Evolutionary conservation across 768 basidiomycete genomes (phyloP).

Genomic region (Mycena galopus): DNA sequence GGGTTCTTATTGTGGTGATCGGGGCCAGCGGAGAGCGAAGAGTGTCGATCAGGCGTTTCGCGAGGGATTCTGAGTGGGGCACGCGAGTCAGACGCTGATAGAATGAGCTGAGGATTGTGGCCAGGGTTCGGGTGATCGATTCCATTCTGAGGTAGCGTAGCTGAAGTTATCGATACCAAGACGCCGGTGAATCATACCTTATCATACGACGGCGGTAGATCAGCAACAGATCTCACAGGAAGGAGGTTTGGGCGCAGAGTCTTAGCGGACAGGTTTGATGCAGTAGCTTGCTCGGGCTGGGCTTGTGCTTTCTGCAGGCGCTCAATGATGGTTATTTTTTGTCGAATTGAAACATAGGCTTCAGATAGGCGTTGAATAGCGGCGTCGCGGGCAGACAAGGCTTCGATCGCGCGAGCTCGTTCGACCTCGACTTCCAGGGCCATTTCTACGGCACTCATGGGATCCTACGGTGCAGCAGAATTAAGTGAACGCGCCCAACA

Average conservation of each 20-base stretch:
- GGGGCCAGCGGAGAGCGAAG: neutral
- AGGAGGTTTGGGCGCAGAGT: constrained; percentile 53
- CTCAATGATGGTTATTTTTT: constrained; percentile 67
- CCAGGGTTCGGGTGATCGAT: constrained; percentile 32
- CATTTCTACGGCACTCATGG: constrained; percentile 63
- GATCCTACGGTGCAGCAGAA: constrained; percentile 51
- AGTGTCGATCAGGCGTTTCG: constrained; percentile 11
- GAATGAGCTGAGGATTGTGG: constrained; percentile 25
- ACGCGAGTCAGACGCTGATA: constrained; percentile 18
- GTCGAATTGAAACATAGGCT: constrained; percentile 71
- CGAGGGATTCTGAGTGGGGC: constrained; percentile 24
- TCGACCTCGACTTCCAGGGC: constrained; percentile 69
- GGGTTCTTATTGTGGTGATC: neutral
- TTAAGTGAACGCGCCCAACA: constrained; percentile 13
- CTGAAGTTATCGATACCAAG: neutral
- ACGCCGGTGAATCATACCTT: constrained; percentile 27
- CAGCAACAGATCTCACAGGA: constrained; percentile 42
- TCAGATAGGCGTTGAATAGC: constrained; percentile 69
- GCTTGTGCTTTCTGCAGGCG: constrained; percentile 58
- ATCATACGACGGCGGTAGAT: constrained; percentile 50
- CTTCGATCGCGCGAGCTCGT: constrained; percentile 65
- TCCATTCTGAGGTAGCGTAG: constrained; percentile 26
- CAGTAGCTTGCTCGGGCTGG: constrained; percentile 51
- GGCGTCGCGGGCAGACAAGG: constrained; percentile 72
- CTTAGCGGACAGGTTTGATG: constrained; percentile 53